Base-by-base conservation (phyloP, 148 eudicot species). In the Silene latifolia region DNA sequence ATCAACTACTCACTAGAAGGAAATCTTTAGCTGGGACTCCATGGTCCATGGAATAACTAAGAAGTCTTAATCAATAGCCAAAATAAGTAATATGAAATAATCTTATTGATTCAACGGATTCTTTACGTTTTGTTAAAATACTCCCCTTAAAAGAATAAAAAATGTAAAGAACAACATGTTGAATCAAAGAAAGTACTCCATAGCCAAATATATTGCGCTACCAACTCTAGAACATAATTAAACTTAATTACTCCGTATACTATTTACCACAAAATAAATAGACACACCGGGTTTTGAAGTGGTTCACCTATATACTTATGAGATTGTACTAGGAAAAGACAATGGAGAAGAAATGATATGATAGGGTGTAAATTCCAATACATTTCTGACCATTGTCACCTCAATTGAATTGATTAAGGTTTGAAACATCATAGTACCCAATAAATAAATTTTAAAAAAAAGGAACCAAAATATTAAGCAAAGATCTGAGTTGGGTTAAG, bases 361-460 rank as follows among this genome's bases (percentile, higher is more conserved):
- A 51, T 67, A 17, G 11, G 25, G 57, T 69, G 72, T 21, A 69
- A 47, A 20, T 46, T 46, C 57, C 57, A 69, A 69, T 14, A 25
- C 59, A 73, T 14, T 42, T 19, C 51, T 15, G 42, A 29, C 63
- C n/a, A 70, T 67, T 57, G 67, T 76, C 72, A 67, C 71, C 20
- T 75, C 47, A 69, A n/a, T n/a, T n/a, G n/a, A 69, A 54, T 12
- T 65, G 63, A 65, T 65, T 65, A 64, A 24, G 69, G 59, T 60
- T 4, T 47, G 71, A 74, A 39, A 48, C 29, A 63, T n/a, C 23
- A 42, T 57, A 8, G 29, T 56, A 67, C 39, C 39, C 44, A 18
- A n/a, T 2, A 18, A 18, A 10, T n/a, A 39, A 7, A 39, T 18
- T 58, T 13, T 24, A 25, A 24, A 18, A 44, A 24, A 59, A 17